These are phyloP conservation scores for Wickerhamiella hasegawae DNA, from an alignment of 805 yeast genomes.

Conservation along the genomic window DNA sequence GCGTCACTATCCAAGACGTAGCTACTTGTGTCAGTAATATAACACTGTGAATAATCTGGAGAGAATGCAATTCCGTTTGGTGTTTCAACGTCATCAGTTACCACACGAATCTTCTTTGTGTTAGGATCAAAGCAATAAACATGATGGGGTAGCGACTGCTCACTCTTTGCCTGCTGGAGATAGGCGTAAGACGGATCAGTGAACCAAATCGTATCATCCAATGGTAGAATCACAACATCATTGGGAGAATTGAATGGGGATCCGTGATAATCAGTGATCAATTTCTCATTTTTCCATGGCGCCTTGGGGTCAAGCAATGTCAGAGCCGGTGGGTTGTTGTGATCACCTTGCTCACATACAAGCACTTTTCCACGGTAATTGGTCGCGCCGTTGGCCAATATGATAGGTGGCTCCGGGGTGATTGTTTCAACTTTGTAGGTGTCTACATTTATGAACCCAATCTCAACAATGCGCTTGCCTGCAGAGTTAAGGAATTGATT, in stretches of 20 bases:
- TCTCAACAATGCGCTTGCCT: neutral
- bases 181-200: constrained; percentile 18
- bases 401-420: constrained; percentile 1
- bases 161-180: constrained; percentile 11
- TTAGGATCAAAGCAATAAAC: constrained; percentile 28
- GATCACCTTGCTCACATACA: constrained; percentile 16
- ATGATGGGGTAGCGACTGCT: constrained; percentile 14
- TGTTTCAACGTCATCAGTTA: constrained; percentile 30
- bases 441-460: neutral
- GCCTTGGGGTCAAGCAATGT: constrained; percentile 11
- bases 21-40: constrained; percentile 30
- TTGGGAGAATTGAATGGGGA: constrained; percentile 17
- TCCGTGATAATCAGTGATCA: constrained; percentile 17
- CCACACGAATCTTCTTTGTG: constrained; percentile 13
- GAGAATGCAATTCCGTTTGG: constrained; percentile 64
- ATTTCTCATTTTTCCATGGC: constrained; percentile 9
- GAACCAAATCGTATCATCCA: constrained; percentile 18
- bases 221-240: constrained; percentile 16
- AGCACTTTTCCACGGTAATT: constrained; percentile 15
- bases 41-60: constrained; percentile 26
- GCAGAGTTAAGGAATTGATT: neutral
- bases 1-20: neutral
- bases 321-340: constrained; percentile 11
- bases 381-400: constrained; percentile 16
- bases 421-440: neutral